Evolutionary conservation across 352 stramenopile species (phyloP), one percentile per base, ranked within the genome.

Genomic region (Globisporangium polare): DNA sequence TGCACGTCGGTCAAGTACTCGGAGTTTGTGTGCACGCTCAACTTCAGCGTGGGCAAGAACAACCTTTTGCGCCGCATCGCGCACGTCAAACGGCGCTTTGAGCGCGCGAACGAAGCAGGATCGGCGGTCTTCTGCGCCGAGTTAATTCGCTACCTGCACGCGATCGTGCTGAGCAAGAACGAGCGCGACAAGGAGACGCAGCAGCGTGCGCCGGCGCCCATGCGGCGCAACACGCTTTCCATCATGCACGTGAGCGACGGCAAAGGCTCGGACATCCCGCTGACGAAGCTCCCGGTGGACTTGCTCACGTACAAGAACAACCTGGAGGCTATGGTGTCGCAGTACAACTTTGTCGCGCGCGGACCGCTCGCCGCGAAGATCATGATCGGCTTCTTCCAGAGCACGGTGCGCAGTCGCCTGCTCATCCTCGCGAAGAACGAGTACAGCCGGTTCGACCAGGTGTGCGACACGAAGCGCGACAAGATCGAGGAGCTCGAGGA

Each of bases 241-340:
- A 58, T 86, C 6, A 84, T 88, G 59, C 67, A 80, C 24, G 58
- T 81, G 41, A 65, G 67, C 17, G 64, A 53, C 22, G 63, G 57
- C 43, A 69, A 71, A 41, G 62, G 69, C 33, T 56, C 60, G 0
- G 57, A 58, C 4, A 46, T 66, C 10, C 72, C 74, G 26, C 54
- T 83, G 46, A 83, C 73, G 3, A 75, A 71, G 63, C 70, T 92
- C 18, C 83, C 83, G 9, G 63, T 89, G 22, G 78, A 92, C 61
- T 55, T 92, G 42, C 37, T 92, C 42, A 88, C 83, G 5, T 92
- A 92, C 71, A 89, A 90, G 63, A 88, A 73, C 61, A 92, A 92
- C 37, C 41, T 92, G 4, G 83, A 92, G 46, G 83, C 83, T 10
- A 82, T 92, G 75, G 67, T 89, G 13, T 92, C 83, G 2, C 83